Base-by-base conservation (phyloP, 2,329 filamentous ascomycete genomes). In the Aspergillus sp. region DNA sequence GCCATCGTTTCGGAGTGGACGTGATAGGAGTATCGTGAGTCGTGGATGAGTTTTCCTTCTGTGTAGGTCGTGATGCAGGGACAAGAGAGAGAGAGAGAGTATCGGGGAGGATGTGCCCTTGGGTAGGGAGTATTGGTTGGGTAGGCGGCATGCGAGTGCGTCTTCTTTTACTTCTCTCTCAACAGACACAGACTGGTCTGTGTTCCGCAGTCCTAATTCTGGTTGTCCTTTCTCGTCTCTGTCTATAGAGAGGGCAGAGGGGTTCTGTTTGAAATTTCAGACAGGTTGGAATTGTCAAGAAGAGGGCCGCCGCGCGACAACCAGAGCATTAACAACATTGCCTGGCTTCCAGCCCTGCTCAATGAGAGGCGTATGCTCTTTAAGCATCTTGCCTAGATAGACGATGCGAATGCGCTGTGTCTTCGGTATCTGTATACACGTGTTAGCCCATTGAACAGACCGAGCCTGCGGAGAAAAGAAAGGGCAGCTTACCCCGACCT, bases 371-470 rank as follows among this genome's bases (percentile, higher is more conserved):
- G 85, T 74, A 57, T 83, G 83, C 66, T 94, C 91, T 66, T 88
- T 87, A 50, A 97, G 83, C 54, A 93, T 86, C 73, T 88, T 92
- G 67, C 93, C 93, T 76, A 95, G 84, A 74, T 96, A 96, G 22
- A 87, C 89, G 62, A 97, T 85, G 57, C 87, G 87, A 54, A 97
- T 81, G 52, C 82, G 85, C 64, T 86, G 87, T 49, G 80, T 80
- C 7, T 81, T 73, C 2, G 83, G 76, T 34, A 93, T 79, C 89
- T 90, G 68, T 19, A 45, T 17, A 25, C 23, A 38, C 17, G 15
- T 17, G 56, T 54, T 28, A 54, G 8, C 19, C 22, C 17, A 11
- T 7, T 34, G 4, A 34, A 30, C 7, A 28, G 25, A 7, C 7
- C 15, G 25, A 54, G 30, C 15, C 61, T 22, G 55, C 17, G 19